Evolutionary conservation across 495 filamentous ascomycete genomes (phyloP), one percentile per base, ranked within the genome.

Genomic region (Chaetomium fimeti): DNA sequence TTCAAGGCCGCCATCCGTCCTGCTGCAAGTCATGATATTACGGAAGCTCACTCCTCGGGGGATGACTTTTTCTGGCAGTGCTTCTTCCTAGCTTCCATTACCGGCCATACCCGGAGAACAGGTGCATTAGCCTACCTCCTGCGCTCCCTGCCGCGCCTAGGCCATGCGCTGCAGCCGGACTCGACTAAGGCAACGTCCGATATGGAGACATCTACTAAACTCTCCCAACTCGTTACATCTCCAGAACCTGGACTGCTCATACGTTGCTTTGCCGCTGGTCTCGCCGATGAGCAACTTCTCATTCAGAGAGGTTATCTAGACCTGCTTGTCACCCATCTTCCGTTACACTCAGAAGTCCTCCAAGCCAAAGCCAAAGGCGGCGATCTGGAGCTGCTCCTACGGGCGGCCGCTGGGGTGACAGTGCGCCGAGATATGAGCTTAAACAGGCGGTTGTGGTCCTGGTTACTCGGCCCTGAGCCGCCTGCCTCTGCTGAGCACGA

Each of bases 61-160:
- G 90, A 93, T 58, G 90, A 92, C 67, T 96, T 92, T 73, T 99
- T 97, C 73, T 99, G 94, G 94, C 94, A 99, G 78, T 97, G 91
- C 75, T 89, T 99, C 67, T 97, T 99, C 68, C 81, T 98, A 43
- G 91, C 92, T 16, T 87, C 91, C 0, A 96, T 99, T 42, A 97
- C 93, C 7, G 92, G 91, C 70, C 81, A 89, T 28, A 89, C 85
- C 47, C 83, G 95, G 64, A 85, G 94, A 51, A 88, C 89, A 67
- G 94, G 94, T 28, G 91, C 91, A 24, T 77, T 99, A 61, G 90
- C 93, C 28, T 98, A 91, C 74, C 77, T 99, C 51, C 79, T 83
- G 28, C 88, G 92, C 60, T 86, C 85, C 68, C 81, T 99, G 15
- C 94, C 94, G 15, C 89, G 83, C 65, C 77, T 97, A 29, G 90